Conservation (phyloP, 768 basidiomycete genomes). For the Russula abietina region DNA sequence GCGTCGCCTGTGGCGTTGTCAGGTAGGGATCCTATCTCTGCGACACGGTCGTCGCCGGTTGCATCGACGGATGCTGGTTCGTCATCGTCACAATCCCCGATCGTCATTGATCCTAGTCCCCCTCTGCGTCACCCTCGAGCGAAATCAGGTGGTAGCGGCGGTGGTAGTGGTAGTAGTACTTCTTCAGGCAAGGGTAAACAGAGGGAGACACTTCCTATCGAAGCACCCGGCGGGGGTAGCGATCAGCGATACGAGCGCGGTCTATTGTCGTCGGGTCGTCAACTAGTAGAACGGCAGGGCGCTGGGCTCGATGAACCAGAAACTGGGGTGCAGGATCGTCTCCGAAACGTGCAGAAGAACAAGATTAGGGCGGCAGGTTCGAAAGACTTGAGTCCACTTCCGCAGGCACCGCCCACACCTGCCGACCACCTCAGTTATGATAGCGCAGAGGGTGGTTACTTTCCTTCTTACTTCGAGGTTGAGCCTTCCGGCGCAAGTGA, state of each 20-base stretch:
- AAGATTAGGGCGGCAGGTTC: neutral
- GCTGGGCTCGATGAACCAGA: neutral
- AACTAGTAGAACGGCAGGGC: neutral
- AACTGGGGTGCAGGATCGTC: neutral
- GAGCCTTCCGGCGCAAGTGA: neutral
- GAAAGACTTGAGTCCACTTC: neutral
- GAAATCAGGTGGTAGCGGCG: neutral
- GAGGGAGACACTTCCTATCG: neutral
- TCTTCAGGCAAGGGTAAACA: neutral
- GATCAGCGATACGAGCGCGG: neutral
- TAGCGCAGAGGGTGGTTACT: neutral
- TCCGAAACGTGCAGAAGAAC: neutral
- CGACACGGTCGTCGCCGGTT: neutral
- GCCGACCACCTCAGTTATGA: neutral
- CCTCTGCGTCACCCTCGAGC: neutral
- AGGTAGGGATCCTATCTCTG: neutral
- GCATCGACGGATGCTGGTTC: neutral
- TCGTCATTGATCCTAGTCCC: neutral
- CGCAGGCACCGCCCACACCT: neutral
- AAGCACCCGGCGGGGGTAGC: neutral
- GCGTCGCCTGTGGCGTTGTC: too few species aligned
- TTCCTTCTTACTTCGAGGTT: slow-evolving; percentile 1
- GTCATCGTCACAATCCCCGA: neutral
- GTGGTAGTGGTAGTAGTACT: too few species aligned
- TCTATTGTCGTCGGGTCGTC: neutral